These are phyloP conservation scores for Hericium rajendrae DNA, from an alignment of 768 basidiomycete species.

Conservation along the genomic window DNA sequence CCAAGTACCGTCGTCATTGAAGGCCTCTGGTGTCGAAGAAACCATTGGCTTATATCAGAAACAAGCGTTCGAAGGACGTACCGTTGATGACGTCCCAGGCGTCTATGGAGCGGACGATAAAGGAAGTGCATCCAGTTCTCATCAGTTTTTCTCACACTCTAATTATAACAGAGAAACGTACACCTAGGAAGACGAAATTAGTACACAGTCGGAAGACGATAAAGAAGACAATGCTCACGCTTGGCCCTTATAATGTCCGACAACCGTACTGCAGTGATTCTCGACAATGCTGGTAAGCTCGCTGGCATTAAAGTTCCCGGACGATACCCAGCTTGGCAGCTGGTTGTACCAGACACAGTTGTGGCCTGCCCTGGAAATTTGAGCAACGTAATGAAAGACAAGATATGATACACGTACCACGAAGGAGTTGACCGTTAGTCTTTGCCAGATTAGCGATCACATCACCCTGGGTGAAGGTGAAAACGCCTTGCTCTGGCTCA, in stretches of 20 bases:
- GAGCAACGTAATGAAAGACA: not conserved
- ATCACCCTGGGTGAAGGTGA: constrained; percentile 39
- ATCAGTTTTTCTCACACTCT: too few species aligned
- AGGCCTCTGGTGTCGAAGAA: constrained; percentile 25
- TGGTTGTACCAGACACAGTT: constrained; percentile 38
- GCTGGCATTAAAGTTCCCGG: constrained; percentile 20
- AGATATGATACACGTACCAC: constrained; percentile 22
- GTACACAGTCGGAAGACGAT: constrained; percentile 2
- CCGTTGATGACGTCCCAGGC: constrained; percentile 48
- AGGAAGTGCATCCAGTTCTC: constrained; percentile 7
- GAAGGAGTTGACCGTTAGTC: constrained; percentile 36
- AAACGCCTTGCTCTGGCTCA: constrained; percentile 37
- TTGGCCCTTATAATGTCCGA: constrained; percentile 31
- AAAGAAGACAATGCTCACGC: constrained; percentile 20
- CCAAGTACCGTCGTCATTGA: constrained; percentile 54
- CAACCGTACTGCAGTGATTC: constrained; percentile 26
- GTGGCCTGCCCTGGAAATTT: constrained; percentile 16
- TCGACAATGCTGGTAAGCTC: constrained; percentile 24
- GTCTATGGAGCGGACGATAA: constrained; percentile 18
- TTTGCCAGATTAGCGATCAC: constrained; percentile 34
- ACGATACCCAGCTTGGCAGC: constrained; percentile 30
- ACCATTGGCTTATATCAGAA: not conserved
- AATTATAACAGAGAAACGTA: not conserved
- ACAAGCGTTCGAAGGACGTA: not conserved
- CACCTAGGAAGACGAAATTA: not conserved